These are phyloP conservation scores for Phytophthora constricta DNA, from an alignment of 352 stramenopile species.

Conservation along the genomic window DNA sequence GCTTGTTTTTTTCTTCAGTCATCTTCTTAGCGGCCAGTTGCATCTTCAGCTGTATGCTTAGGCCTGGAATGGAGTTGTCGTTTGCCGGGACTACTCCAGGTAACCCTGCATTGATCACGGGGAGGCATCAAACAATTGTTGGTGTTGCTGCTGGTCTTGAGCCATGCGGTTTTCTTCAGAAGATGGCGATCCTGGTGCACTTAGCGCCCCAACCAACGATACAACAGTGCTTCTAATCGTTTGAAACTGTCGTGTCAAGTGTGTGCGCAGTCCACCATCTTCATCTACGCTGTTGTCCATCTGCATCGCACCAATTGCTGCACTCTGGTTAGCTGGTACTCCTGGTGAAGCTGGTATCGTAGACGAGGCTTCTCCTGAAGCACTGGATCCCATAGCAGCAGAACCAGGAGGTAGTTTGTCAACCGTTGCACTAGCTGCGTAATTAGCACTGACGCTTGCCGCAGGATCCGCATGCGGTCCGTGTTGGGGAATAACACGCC, in stretches of 20 bases:
- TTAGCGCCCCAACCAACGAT: conserved; percentile 51
- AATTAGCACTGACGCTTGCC: conserved; percentile 9
- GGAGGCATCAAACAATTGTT: neutral
- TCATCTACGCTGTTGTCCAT: conserved; percentile 8
- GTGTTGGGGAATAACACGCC: conserved; percentile 83
- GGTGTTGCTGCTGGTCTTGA: conserved; percentile 7
- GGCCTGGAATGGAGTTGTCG: conserved; percentile 4
- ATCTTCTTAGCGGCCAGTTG: conserved; percentile 49
- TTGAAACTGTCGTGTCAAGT: conserved; percentile 53
- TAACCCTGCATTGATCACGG: neutral
- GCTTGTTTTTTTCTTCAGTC: conserved; percentile 81
- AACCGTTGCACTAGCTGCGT: neutral
- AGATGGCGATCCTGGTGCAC: conserved; percentile 11
- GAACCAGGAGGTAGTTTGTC: conserved; percentile 38
- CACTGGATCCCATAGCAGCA: neutral
- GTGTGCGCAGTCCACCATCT: conserved; percentile 36
- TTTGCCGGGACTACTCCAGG: neutral
- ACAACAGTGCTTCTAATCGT: conserved; percentile 60
- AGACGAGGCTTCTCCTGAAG: neutral
- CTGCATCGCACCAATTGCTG: neutral
- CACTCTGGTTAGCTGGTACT: no score
- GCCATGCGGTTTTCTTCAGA: neutral
- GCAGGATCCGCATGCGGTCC: conserved; percentile 62
- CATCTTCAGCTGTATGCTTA: conserved; percentile 54
- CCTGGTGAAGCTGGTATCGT: neutral